Evolutionary conservation across 2,329 filamentous ascomycete genomes (phyloP), one percentile per base, ranked within the genome.

Genomic region (Talaromyces sp.): DNA sequence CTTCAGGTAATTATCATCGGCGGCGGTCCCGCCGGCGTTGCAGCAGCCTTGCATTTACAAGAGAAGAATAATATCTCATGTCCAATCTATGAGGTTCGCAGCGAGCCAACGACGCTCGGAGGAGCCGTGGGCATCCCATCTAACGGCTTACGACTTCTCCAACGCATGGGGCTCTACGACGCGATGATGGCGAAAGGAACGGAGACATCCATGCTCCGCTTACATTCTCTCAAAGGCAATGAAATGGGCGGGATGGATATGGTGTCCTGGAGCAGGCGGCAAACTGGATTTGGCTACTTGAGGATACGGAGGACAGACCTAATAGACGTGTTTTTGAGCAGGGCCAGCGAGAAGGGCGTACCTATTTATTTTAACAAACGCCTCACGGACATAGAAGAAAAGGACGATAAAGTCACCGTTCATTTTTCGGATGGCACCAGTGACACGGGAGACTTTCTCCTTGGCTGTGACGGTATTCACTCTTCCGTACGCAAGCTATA

Each of bases 301-400:
- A 69, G 75, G 31, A 74, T 76, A 49, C 72, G 70, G 45, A 66
- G 76, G 29, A 64, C 64, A 7, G 74, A 76, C 51, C 59, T 77
- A 49, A 65, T 76, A 60, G 38, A 40, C 17, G 38, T 40, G 13
- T 15, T 40, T 40, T 40, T n/a, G 38, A 40, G 13, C 38, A 40
- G 4, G 7, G 38, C 38, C 17, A 40, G 38, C 38, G 7, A 40
- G 13, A 40, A 7, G 38, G 15, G 38, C 5, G 38, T 40, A 15
- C 38, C 38, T 40, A 40, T 40, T 40, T n/a, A 40, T 40, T 40
- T 40, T 6, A 40, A n/a, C 15, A 40, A 40, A 17, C 15, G 38
- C 17, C 38, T 40, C 15, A 40, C 17, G 5, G n/a, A 40, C 3
- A n/a, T 40, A 40, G 38, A 40, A n/a, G 38, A 40, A 40, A 40